phyloP scores from a whole-genome alignment of 177 flowering plant genomes.

The Telopea speciosissima region DNA sequence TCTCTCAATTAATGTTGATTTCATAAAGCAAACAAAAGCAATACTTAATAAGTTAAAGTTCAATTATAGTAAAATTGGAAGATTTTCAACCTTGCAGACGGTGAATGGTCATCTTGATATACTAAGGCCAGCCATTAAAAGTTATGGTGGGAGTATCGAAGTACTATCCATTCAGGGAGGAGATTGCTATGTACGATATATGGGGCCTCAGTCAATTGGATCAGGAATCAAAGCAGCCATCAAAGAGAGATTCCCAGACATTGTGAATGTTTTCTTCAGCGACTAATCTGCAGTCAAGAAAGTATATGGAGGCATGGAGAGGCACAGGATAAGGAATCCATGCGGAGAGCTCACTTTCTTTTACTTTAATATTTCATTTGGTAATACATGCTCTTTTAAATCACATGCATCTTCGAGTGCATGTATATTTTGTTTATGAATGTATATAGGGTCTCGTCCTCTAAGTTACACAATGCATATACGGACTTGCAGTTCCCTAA shows the following conservation, averaged over 20 bases:
- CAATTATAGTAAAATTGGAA: constrained; percentile 1
- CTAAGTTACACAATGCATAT: too few relatives aligned
- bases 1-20: background rate
- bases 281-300: constrained; percentile 20
- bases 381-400: too few relatives aligned
- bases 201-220: constrained; percentile 85
- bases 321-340: background rate
- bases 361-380: too few relatives aligned
- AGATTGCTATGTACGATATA: constrained; percentile 64
- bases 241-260: constrained; percentile 87
- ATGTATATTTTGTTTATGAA: too few relatives aligned
- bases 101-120: constrained; percentile 79
- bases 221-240: constrained; percentile 93
- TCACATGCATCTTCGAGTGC: too few relatives aligned
- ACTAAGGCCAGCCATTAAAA: constrained; percentile 82
- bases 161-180: constrained; percentile 66
- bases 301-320: background rate
- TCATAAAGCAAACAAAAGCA: background rate
- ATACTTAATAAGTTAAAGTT: background rate
- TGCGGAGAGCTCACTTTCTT: too few relatives aligned
- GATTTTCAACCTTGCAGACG: constrained; percentile 40
- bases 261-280: constrained; percentile 53
- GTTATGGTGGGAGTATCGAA: constrained; percentile 85
- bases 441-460: too few relatives aligned
- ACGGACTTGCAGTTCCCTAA: too few relatives aligned